Evolutionary conservation across 164 flowering plant genomes (phyloP).

Genomic region (Magnolia officinalis): DNA sequence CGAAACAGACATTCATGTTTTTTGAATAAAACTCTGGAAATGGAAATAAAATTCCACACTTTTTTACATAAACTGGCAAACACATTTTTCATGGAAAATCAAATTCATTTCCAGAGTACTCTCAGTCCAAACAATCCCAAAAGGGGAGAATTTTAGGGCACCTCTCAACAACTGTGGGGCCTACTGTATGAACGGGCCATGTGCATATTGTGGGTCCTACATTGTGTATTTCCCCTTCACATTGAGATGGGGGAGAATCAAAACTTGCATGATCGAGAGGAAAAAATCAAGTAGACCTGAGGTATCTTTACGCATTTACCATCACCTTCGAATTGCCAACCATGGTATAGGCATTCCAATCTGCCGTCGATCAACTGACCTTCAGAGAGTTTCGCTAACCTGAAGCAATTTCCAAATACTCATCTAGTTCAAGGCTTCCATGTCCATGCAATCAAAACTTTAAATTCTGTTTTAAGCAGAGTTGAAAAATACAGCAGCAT

Average conservation of each 20-base stretch:
- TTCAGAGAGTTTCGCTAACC: conserved; percentile 92
- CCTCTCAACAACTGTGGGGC: not conserved
- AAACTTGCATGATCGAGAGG: not conserved
- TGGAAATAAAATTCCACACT: not conserved
- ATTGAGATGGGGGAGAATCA: not conserved
- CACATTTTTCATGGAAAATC: not conserved
- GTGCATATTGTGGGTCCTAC: not conserved
- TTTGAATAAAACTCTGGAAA: too few species aligned
- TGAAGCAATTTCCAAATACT: conserved; percentile 20
- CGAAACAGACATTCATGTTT: too few species aligned
- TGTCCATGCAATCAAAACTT: conserved; percentile 1
- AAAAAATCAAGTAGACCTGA: conserved; percentile 51
- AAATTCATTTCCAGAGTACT: not conserved
- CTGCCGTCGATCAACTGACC: conserved; percentile 86
- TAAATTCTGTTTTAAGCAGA: not conserved
- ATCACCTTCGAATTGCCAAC: conserved; percentile 94
- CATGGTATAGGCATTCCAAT: conserved; percentile 91
- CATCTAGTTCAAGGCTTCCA: conserved; percentile 6
- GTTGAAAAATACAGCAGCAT: not conserved
- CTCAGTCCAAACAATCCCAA: too few species aligned
- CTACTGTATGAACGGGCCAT: not conserved
- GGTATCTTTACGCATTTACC: conserved; percentile 92
- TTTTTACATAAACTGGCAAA: not conserved
- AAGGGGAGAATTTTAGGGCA: not conserved
- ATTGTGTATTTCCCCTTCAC: not conserved